These are phyloP conservation scores for Glebionis coronaria DNA, from an alignment of 129 eudicot species.

Conservation along the genomic window DNA sequence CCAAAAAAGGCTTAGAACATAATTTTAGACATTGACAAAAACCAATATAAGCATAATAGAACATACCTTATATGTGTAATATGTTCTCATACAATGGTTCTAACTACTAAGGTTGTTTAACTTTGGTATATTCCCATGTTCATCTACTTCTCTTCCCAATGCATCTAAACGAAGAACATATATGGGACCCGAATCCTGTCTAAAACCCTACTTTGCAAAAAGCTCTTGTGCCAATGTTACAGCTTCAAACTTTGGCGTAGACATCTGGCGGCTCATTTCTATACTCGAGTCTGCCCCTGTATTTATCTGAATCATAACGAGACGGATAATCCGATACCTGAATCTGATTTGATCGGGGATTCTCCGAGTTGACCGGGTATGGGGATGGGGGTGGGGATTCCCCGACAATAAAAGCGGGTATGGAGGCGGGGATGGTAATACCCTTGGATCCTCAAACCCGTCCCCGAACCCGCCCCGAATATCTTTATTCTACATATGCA, in stretches of 20 bases:
- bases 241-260: conserved; percentile 73
- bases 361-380: too few species aligned
- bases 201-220: conserved; percentile 91
- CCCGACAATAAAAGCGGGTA: too few species aligned
- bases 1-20: conserved; percentile 6
- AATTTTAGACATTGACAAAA: too few species aligned
- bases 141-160: conserved; percentile 88
- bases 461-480: too few species aligned
- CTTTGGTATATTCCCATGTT: conserved; percentile 81
- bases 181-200: conserved; percentile 92
- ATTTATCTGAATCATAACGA: too few species aligned
- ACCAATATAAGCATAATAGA: not conserved
- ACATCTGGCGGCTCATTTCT: conserved; percentile 36
- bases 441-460: too few species aligned
- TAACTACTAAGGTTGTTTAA: conserved; percentile 64
- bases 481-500: too few species aligned
- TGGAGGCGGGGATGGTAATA: too few species aligned
- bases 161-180: conserved; percentile 89
- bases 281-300: conserved; percentile 33
- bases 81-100: too few species aligned
- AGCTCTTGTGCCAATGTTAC: conserved; percentile 92
- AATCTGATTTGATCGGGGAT: too few species aligned
- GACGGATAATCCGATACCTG: too few species aligned
- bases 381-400: too few species aligned
- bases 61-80: conserved; percentile 79